These are phyloP conservation scores for Aureobasidium sp. DNA, from an alignment of 2,329 filamentous ascomycete genomes.

Conservation along the genomic window DNA sequence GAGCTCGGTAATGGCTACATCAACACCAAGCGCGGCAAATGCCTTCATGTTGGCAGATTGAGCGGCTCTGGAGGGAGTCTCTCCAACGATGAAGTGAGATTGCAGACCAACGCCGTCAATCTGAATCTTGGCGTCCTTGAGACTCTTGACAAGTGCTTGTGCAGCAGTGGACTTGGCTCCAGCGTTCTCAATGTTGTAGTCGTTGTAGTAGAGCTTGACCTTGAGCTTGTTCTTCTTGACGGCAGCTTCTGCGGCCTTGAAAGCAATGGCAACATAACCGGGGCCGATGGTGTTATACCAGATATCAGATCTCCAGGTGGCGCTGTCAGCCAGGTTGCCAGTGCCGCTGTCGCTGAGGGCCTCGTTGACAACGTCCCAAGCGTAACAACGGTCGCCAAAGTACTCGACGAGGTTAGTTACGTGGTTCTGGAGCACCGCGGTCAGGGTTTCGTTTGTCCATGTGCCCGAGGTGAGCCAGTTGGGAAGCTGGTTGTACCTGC, in stretches of 20 bases:
- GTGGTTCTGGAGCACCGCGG: conserved; percentile 51
- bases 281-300: conserved; percentile 52
- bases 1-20: conserved; percentile 56
- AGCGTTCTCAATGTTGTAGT: conserved; percentile 56
- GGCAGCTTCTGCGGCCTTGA: conserved; percentile 48
- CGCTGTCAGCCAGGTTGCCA: conserved; percentile 31
- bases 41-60: conserved; percentile 42
- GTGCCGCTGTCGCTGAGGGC: conserved; percentile 44
- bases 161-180: conserved; percentile 40
- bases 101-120: conserved; percentile 60
- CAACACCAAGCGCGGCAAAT: conserved; percentile 47
- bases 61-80: conserved; percentile 40
- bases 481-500: conserved; percentile 47
- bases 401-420: conserved; percentile 52
- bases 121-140: conserved; percentile 32
- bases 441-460: conserved; percentile 55
- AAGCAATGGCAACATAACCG: conserved; percentile 52
- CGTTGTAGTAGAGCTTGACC: conserved; percentile 57
- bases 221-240: conserved; percentile 48
- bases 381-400: conserved; percentile 54
- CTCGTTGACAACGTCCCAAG: conserved; percentile 63
- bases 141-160: conserved; percentile 29
- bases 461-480: conserved; percentile 41
- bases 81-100: conserved; percentile 52
- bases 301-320: conserved; percentile 45